A percentile compares a stretch with the other conserved stretches of the same genome.
Conservation (phyloP, 2,329 filamentous ascomycete genomes). For the Ophiocordyceps camponoti-saundersi region DNA sequence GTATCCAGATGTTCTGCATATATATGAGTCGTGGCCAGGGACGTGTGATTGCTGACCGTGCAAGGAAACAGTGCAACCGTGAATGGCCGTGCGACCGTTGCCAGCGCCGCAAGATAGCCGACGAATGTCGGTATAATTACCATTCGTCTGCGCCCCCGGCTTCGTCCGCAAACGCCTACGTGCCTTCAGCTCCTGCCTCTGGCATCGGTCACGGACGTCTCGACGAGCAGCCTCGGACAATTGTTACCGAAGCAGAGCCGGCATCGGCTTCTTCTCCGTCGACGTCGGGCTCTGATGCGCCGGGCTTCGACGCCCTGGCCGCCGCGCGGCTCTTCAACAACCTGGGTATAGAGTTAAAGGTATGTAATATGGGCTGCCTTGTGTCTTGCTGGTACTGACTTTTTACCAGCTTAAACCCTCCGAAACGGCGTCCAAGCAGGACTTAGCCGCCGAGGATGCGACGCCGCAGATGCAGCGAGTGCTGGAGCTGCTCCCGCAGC, state of each 20-base stretch:
- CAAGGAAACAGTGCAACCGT: conserved; percentile 11
- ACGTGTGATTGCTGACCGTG: background rate
- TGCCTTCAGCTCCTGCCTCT: background rate
- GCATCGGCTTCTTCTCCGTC: background rate
- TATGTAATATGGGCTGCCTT: background rate
- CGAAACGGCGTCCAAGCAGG: conserved; percentile 4
- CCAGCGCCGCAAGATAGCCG: conserved; percentile 12
- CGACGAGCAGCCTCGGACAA: background rate
- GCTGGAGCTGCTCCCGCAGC: conserved; percentile 9
- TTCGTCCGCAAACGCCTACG: background rate
- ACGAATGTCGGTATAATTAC: conserved; percentile 12
- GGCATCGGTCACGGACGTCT: background rate
- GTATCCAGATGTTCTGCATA: conserved; percentile 4
- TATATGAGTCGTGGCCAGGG: background rate
- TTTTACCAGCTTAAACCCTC: background rate
- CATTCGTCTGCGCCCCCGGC: background rate
- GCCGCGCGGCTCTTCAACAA: conserved; percentile 7
- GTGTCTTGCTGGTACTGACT: background rate
- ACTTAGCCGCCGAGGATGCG: conserved; percentile 6
- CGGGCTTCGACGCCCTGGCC: conserved; percentile 7
- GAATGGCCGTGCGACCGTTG: conserved; percentile 17
- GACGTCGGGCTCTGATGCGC: conserved; percentile 1
- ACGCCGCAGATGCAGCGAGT: conserved; percentile 9
- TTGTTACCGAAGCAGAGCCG: background rate
- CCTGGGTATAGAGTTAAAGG: conserved; percentile 6